Percentiles rank a stretch among this genome's conserved stretches.
Evolutionary conservation across 345 rosid species (phyloP).

Genomic region (Salix arbutifolia): DNA sequence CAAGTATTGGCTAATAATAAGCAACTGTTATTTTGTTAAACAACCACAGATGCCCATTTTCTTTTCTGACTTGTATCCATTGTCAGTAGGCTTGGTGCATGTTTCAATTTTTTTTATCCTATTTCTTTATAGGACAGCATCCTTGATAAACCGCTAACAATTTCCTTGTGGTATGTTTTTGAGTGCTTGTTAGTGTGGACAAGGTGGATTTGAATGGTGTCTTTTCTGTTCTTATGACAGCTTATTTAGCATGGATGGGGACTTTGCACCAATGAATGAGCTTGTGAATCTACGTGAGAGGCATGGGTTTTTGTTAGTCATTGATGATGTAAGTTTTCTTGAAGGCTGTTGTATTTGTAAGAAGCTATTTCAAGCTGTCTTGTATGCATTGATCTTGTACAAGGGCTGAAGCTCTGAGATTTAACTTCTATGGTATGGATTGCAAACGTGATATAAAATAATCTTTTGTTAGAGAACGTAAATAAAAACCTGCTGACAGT

Average conservation of each 20-base stretch:
- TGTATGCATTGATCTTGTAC: neutral
- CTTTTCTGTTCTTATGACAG: constrained; percentile 31
- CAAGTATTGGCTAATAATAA: neutral
- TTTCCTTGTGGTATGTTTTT: neutral
- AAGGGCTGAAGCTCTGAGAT: neutral
- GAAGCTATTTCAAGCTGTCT: neutral
- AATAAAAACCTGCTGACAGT: neutral
- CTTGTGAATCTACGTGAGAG: constrained; percentile 65
- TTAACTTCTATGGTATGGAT: neutral
- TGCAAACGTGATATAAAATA: neutral
- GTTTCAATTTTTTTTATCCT: neutral
- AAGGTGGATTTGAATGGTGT: neutral
- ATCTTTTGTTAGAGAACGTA: neutral
- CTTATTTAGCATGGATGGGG: constrained; percentile 99
- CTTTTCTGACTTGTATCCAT: too few species aligned
- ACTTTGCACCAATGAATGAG: constrained; percentile 89
- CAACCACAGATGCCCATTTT: neutral
- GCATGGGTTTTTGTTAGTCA: constrained; percentile 73
- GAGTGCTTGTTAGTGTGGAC: neutral
- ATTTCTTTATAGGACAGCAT: neutral
- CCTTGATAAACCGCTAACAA: neutral
- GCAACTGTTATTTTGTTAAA: neutral
- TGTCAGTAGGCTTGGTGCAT: neutral
- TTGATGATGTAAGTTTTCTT: constrained; percentile 76
- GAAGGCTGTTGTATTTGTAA: neutral